Percentiles rank a stretch among this genome's conserved stretches.
Evolutionary conservation across 441 rosid genomes (phyloP).

Genomic region (Rhodomyrtus psidioides): DNA sequence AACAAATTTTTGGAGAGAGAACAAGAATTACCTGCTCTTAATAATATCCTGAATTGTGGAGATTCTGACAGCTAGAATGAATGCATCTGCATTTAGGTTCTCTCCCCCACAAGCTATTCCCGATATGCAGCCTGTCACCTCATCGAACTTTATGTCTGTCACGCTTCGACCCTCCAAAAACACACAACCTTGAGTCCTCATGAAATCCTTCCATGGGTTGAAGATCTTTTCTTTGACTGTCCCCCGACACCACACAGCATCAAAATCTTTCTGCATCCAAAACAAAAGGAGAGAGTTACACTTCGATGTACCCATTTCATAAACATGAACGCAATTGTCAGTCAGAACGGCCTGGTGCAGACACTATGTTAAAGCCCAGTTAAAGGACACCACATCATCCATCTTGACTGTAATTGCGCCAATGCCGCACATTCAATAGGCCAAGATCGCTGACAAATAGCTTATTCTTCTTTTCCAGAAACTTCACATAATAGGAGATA

Average conservation of each 20-base stretch:
- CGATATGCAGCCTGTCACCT: conserved; percentile 36
- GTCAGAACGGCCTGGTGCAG: background rate
- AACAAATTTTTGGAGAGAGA: background rate
- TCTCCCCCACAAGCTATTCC: conserved; percentile 37
- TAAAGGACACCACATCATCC: background rate
- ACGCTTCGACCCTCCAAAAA: conserved; percentile 25
- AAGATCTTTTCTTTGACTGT: conserved; percentile 34
- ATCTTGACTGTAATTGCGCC: background rate
- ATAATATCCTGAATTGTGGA: conserved; percentile 40
- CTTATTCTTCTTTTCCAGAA: background rate
- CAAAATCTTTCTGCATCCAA: conserved; percentile 36
- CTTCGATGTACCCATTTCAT: background rate
- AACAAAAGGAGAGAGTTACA: background rate
- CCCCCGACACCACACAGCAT: conserved; percentile 43
- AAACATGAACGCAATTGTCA: background rate
- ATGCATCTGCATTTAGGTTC: conserved; percentile 32
- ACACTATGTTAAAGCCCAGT: background rate
- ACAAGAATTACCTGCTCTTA: conserved; percentile 31
- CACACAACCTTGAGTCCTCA: conserved; percentile 35
- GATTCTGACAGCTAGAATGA: conserved; percentile 46
- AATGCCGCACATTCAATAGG: background rate
- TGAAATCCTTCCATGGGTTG: conserved; percentile 37
- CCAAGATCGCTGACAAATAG: background rate
- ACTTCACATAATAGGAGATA: background rate
- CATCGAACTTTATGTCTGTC: conserved; percentile 25